phyloP scores from a whole-genome alignment of 1,139 yeast genomes.

The Suhomyces taliae region DNA sequence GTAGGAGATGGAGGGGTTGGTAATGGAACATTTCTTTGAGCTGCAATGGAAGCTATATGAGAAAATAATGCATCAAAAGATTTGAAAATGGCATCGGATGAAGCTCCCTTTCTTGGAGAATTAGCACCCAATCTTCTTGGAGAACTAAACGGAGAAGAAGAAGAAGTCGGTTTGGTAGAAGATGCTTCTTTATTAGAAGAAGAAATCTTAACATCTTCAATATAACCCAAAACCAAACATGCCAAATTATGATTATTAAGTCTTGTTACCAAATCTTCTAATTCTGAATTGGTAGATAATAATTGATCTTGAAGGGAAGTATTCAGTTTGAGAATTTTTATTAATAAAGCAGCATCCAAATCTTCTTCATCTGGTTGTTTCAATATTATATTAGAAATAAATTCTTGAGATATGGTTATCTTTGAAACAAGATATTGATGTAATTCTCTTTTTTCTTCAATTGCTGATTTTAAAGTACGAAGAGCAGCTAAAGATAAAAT shows the following conservation, averaged over 20 bases:
- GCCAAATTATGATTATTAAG: constrained; percentile 45
- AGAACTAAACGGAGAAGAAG: constrained; percentile 11
- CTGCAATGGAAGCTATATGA: constrained; percentile 55
- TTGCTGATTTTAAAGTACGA: constrained; percentile 27
- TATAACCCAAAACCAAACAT: constrained; percentile 46
- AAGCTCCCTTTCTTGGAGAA: constrained; percentile 7
- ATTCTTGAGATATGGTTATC: constrained; percentile 36
- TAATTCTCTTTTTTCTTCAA: constrained; percentile 34
- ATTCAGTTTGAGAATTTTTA: constrained; percentile 37
- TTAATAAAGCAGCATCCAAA: constrained; percentile 24
- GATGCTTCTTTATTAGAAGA: constrained; percentile 9
- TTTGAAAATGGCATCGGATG: constrained; percentile 13
- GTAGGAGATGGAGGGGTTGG: constrained; percentile 44
- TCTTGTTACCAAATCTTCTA: constrained; percentile 28
- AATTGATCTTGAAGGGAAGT: constrained; percentile 35
- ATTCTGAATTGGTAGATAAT: constrained; percentile 27
- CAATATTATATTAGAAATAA: constrained; percentile 29
- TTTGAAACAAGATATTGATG: constrained; percentile 36
- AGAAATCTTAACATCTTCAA: constrained; percentile 41
- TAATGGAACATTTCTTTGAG: constrained; percentile 46
- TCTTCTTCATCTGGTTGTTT: constrained; percentile 20
- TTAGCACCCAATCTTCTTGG: constrained; percentile 8
- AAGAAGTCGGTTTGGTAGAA: neutral
- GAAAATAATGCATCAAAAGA: constrained; percentile 50
- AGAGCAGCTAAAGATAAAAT: constrained; percentile 35